phyloP scores from a whole-genome alignment of 2,329 filamentous ascomycete genomes.

The Allantophomopsis lycopodina region DNA sequence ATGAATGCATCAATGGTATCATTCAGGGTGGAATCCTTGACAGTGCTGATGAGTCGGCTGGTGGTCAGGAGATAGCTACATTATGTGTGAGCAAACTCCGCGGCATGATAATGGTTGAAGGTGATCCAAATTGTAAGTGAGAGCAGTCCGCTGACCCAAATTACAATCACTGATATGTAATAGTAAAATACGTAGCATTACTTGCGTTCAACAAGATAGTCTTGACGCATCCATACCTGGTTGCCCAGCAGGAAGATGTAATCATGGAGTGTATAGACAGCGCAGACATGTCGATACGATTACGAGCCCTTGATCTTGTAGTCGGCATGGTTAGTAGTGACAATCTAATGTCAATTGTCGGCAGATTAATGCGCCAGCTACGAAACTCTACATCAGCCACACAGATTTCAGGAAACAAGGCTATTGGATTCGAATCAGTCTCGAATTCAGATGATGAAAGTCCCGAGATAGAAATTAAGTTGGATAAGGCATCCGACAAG shows the following conservation, averaged over 20 bases:
- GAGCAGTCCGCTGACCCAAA: constrained; percentile 3
- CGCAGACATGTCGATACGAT: constrained; percentile 85
- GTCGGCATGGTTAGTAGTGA: constrained; percentile 88
- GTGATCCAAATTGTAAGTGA: constrained; percentile 76
- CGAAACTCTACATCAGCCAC: constrained; percentile 44
- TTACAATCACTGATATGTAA: constrained; percentile 1
- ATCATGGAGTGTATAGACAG: constrained; percentile 96
- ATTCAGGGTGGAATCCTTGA: constrained; percentile 92
- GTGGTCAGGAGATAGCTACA: constrained; percentile 81
- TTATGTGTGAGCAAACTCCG: constrained; percentile 87
- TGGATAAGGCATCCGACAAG: constrained; percentile 36
- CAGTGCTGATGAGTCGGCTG: constrained; percentile 63
- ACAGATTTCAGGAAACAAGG: constrained; percentile 21
- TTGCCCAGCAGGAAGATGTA: constrained; percentile 87
- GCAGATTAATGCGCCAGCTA: constrained; percentile 77
- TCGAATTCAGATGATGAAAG: constrained; percentile 42
- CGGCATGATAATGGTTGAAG: constrained; percentile 87
- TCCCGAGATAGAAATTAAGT: constrained; percentile 29
- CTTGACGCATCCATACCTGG: constrained; percentile 71
- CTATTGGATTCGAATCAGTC: constrained; percentile 15
- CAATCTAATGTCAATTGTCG: constrained; percentile 72
- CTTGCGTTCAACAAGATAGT: constrained; percentile 95
- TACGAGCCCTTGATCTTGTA: constrained; percentile 82
- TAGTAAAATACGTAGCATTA: constrained; percentile 94
- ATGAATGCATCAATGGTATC: constrained; percentile 97